A percentile compares a stretch with the other conserved stretches of the same genome.
Conservation (phyloP, 2,329 filamentous ascomycete species). For the Scleromitrula shiraiana region DNA sequence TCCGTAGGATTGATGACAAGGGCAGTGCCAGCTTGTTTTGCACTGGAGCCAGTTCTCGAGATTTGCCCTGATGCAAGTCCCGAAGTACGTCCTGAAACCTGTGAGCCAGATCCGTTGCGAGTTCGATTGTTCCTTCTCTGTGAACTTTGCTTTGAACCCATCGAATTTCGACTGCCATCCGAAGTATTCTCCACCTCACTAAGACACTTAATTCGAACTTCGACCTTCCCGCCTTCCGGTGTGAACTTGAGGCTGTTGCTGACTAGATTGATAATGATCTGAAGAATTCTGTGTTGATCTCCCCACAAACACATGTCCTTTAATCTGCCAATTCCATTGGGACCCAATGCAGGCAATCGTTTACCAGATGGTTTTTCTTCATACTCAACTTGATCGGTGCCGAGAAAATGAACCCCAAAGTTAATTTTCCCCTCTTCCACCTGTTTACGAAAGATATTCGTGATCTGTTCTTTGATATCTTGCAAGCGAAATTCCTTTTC, state of each 20-base stretch:
- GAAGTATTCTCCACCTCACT: constrained; percentile 40
- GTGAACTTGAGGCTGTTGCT: constrained; percentile 93
- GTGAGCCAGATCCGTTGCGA: constrained; percentile 28
- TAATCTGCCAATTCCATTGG: constrained; percentile 57
- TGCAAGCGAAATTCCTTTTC: constrained; percentile 77
- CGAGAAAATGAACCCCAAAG: constrained; percentile 64
- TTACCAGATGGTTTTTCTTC: constrained; percentile 16
- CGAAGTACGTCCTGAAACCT: constrained; percentile 33
- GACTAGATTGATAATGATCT: constrained; percentile 89
- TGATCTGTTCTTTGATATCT: constrained; percentile 75
- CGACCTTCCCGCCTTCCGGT: constrained; percentile 64
- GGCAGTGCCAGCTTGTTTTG: constrained; percentile 40
- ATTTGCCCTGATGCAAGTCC: constrained; percentile 25
- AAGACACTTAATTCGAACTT: constrained; percentile 66
- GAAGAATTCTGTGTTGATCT: constrained; percentile 84
- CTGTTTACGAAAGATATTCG: constrained; percentile 79
- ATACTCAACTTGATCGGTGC: constrained; percentile 34
- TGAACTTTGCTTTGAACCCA: constrained; percentile 26
- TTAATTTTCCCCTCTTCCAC: constrained; percentile 71
- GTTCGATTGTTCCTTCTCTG: constrained; percentile 12
- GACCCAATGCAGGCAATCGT: constrained; percentile 50
- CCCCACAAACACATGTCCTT: constrained; percentile 83
- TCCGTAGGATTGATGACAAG: constrained; percentile 57
- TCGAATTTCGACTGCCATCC: constrained; percentile 19
- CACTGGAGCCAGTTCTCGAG: constrained; percentile 33